Evolutionary conservation across 2,329 filamentous ascomycete species (phyloP).

Genomic region (Fusarium veterinarium): DNA sequence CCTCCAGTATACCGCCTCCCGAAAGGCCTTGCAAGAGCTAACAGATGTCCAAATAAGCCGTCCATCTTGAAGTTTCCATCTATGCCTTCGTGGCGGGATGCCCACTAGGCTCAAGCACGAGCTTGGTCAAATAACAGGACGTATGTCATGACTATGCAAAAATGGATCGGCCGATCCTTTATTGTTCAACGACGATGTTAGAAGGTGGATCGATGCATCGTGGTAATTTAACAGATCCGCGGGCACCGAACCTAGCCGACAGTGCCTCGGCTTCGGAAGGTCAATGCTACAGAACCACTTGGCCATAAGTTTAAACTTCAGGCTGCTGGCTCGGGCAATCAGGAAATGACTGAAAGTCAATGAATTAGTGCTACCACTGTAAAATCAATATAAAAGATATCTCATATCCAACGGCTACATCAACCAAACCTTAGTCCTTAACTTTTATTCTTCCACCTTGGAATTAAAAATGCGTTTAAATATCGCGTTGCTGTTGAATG

Average conservation of each 20-base stretch:
- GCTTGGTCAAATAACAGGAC: no score
- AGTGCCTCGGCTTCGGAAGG: not conserved
- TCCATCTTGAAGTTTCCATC: no score
- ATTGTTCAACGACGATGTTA: no score
- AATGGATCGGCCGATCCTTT: no score
- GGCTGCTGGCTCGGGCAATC: not conserved
- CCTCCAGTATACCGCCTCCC: no score
- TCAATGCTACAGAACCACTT: not conserved
- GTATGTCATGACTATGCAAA: no score
- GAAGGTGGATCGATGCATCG: no score
- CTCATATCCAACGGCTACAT: fast-evolving
- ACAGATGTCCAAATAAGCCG: no score
- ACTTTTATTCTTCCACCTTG: fast-evolving
- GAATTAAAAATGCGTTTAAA: fast-evolving
- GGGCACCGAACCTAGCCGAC: not conserved
- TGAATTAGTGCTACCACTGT: not conserved
- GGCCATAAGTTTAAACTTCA: not conserved
- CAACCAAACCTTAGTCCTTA: fast-evolving
- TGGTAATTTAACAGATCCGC: not conserved
- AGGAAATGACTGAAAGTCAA: not conserved
- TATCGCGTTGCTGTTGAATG: fast-evolving
- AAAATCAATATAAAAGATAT: fast-evolving
- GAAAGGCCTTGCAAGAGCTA: no score
- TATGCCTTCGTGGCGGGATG: no score
- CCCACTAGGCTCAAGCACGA: no score